Percentiles rank a stretch among this genome's conserved stretches.
phyloP scores from a whole-genome alignment of 352 stramenopile species.

The Globisporangium lucens region DNA sequence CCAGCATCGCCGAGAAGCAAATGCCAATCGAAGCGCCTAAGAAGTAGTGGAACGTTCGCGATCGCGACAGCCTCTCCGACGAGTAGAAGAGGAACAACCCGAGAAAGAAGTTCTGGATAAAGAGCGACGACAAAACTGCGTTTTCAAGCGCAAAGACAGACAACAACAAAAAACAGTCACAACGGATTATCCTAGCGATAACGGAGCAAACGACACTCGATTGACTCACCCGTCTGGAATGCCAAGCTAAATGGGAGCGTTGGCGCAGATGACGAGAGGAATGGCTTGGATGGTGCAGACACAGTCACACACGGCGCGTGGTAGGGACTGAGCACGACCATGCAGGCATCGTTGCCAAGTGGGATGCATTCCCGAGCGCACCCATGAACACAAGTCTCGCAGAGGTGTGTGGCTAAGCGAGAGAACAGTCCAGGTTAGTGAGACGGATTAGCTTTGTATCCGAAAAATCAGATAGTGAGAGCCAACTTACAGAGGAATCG shows the following conservation, averaged over 20 bases:
- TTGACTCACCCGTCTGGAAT: constrained; percentile 69
- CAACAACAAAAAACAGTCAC: neutral
- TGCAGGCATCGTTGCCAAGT: constrained; percentile 30
- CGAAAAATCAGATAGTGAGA: neutral
- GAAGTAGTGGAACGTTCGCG: constrained; percentile 77
- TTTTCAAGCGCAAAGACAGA: neutral
- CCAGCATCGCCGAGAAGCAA: constrained; percentile 71
- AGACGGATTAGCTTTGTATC: neutral
- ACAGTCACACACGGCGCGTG: constrained; percentile 80
- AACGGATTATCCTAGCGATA: neutral
- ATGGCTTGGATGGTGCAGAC: constrained; percentile 43
- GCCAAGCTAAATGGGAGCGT: constrained; percentile 46
- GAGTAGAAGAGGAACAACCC: constrained; percentile 70
- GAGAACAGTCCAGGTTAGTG: neutral
- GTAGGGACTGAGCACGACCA: constrained; percentile 71
- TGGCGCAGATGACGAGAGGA: constrained; percentile 47
- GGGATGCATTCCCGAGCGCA: constrained; percentile 55
- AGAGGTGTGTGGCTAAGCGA: constrained; percentile 50
- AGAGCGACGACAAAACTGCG: constrained; percentile 63
- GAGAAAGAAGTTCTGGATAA: constrained; percentile 73
- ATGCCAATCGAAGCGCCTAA: constrained; percentile 65
- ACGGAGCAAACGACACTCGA: neutral
- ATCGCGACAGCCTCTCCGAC: constrained; percentile 58
- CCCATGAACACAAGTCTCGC: constrained; percentile 68
- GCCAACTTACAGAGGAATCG: constrained; percentile 36